Evolutionary conservation across 352 stramenopile genomes (phyloP).

Genomic region (Lagenidium giganteum): DNA sequence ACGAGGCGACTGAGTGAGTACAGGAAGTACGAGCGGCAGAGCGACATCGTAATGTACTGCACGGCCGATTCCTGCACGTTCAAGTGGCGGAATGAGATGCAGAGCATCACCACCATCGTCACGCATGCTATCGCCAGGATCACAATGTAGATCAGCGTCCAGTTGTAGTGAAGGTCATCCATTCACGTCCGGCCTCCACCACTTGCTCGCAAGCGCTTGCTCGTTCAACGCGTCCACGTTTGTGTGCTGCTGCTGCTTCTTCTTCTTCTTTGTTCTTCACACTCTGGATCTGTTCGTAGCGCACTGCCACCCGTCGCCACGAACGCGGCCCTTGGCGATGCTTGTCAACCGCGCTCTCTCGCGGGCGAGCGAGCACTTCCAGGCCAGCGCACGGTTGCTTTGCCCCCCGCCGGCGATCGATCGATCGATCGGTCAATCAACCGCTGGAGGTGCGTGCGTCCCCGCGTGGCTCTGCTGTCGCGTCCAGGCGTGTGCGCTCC

Average conservation of each 20-base stretch:
- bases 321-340: no score
- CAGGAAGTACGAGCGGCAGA: slow-evolving; percentile 59
- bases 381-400: no score
- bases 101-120: slow-evolving; percentile 34
- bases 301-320: no score
- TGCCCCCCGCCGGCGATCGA: no score
- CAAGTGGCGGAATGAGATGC: slow-evolving; percentile 62
- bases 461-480: no score
- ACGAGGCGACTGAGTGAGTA: slow-evolving; percentile 44
- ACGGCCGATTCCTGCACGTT: slow-evolving; percentile 51
- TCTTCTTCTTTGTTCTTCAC: no score
- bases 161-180: slow-evolving; percentile 46
- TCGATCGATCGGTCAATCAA: no score
- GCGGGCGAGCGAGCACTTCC: no score
- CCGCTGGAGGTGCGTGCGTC: no score
- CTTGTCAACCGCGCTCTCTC: no score
- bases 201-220: slow-evolving; percentile 1
- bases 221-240: neutral
- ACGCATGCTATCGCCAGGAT: slow-evolving; percentile 38
- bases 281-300: no score
- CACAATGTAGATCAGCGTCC: slow-evolving; percentile 55
- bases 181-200: slow-evolving; percentile 18
- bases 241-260: neutral
- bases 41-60: slow-evolving; percentile 65
- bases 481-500: no score